A percentile compares a stretch with the other conserved stretches of the same genome.
phyloP scores from a whole-genome alignment of 352 stramenopile genomes.

The Hyaloperonospora brassicae region DNA sequence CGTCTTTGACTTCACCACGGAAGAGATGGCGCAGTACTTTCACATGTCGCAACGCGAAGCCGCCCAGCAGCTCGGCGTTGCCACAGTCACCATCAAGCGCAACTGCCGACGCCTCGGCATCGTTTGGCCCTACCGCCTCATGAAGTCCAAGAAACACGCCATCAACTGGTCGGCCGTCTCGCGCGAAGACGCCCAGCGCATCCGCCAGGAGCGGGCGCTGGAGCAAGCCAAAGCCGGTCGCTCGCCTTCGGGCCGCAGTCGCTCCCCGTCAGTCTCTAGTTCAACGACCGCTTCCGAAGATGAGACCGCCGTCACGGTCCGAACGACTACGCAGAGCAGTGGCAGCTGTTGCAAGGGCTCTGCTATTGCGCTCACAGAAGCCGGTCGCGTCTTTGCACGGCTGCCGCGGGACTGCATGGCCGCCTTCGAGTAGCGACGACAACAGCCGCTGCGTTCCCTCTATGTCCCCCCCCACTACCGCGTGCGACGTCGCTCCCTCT shows the following conservation, averaged over 20 bases:
- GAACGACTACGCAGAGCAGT: too few species aligned
- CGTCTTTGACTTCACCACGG: slow-evolving; percentile 47
- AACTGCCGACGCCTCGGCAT: slow-evolving; percentile 53
- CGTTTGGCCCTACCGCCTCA: slow-evolving; percentile 50
- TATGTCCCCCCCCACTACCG: neutral
- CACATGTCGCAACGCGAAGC: slow-evolving; percentile 50
- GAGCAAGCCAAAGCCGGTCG: slow-evolving; percentile 28
- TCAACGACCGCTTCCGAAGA: slow-evolving; percentile 14
- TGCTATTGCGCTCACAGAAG: slow-evolving; percentile 24
- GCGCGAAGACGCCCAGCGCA: slow-evolving; percentile 28
- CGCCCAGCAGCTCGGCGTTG: slow-evolving; percentile 43
- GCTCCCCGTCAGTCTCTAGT: slow-evolving; percentile 10
- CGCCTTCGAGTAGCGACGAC: slow-evolving; percentile 10
- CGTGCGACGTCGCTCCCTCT: neutral
- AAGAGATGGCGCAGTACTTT: slow-evolving; percentile 50
- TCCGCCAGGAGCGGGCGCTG: slow-evolving; percentile 27
- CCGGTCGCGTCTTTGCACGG: slow-evolving; percentile 32
- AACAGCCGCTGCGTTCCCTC: slow-evolving; percentile 7
- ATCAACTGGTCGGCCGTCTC: slow-evolving; percentile 31
- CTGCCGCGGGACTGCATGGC: slow-evolving; percentile 35
- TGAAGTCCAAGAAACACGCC: slow-evolving; percentile 44
- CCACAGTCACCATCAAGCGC: slow-evolving; percentile 52
- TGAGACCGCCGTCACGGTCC: slow-evolving; percentile 19
- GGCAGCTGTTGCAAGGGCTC: neutral
- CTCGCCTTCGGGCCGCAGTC: slow-evolving; percentile 15